phyloP scores from a whole-genome alignment of 2,329 filamentous ascomycete species.

The Hypoxylon sp. region DNA sequence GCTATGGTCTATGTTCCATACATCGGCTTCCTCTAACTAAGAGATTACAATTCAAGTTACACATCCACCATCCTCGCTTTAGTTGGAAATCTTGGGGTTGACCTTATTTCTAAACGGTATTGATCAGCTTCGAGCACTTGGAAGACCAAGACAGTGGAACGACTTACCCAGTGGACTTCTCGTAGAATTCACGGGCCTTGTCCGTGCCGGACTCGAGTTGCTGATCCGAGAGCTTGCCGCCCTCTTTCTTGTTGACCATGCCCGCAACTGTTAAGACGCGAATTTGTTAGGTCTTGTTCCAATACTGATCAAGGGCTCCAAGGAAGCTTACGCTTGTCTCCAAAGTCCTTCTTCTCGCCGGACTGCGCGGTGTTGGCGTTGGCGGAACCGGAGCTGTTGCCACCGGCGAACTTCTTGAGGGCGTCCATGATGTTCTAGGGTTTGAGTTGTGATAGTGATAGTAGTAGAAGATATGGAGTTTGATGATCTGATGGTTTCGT shows the following conservation, averaged over 20 bases:
- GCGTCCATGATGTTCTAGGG: conserved; percentile 40
- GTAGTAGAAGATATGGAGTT: not conserved
- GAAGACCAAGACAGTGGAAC: conserved; percentile 3
- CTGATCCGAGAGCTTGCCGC: conserved; percentile 25
- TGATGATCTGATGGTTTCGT: too few relatives aligned
- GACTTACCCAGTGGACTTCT: conserved; percentile 51
- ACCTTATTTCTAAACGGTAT: conserved; percentile 53
- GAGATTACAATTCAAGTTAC: too few relatives aligned
- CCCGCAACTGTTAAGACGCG: conserved; percentile 30
- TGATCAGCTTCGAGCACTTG: conserved; percentile 2
- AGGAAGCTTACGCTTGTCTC: conserved; percentile 44
- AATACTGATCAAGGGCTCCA: not conserved
- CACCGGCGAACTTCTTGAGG: conserved; percentile 43
- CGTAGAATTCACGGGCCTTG: conserved; percentile 45
- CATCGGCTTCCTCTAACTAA: too few relatives aligned
- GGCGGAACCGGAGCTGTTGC: conserved; percentile 22
- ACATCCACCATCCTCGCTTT: conserved; percentile 14
- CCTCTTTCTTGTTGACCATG: conserved; percentile 37
- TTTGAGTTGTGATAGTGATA: not conserved
- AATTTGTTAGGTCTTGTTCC: not conserved
- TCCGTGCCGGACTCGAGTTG: conserved; percentile 46
- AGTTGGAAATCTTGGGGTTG: conserved; percentile 48
- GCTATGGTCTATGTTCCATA: too few relatives aligned
- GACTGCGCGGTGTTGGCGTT: conserved; percentile 22
- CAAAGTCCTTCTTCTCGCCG: conserved; percentile 45